Base-by-base conservation (phyloP, 768 basidiomycete species). In the Phanerochaete carnosa region DNA sequence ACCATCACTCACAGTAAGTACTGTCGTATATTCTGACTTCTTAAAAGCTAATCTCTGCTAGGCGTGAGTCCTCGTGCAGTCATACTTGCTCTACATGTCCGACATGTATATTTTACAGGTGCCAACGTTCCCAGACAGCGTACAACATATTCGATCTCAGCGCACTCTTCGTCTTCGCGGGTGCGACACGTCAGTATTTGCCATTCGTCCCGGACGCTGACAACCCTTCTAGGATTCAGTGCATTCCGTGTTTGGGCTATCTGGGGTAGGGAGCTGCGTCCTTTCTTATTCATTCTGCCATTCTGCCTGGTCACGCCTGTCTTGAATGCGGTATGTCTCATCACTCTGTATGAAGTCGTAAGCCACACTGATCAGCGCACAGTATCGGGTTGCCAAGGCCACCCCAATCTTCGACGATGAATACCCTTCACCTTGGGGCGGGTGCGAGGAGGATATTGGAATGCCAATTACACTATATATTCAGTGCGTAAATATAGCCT, bases 161-260 rank as follows among this genome's bases (percentile, higher is more conserved):
- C 5, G 61, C 57, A 7, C 55, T 57, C 23, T 58, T 53, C 23
- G 57, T 62, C 23, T 54, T 62, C 33, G 61, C 61, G 8, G 45
- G 60, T 61, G 39, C 28, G 57, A 25, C 9, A 25, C n/a, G 22
- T 22, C 11, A 2, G 7, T 13, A 33, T 23, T 58, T 13, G 6
- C 13, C 16, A 13, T 11, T 11, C 39, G n/a, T 19, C 43, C 25
- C 9, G 29, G 22, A 23, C 15, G 13, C 29, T 9, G 39, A 29
- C 26, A 22, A n/a, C n/a, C 9, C 8, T 30, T 25, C 5, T 25
- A 58, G 61, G 51, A 1, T 62, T 62, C 51, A 57, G 55, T 32
- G 26, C 61, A 7, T 57, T 62, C 39, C 56, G 61, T 45, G 49
- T 62, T 3, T 62, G 55, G 55, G 61, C 61, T 3, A 62, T 62